These are phyloP conservation scores for Jatropha multifida DNA, from an alignment of 441 rosid genomes.

Conservation along the genomic window DNA sequence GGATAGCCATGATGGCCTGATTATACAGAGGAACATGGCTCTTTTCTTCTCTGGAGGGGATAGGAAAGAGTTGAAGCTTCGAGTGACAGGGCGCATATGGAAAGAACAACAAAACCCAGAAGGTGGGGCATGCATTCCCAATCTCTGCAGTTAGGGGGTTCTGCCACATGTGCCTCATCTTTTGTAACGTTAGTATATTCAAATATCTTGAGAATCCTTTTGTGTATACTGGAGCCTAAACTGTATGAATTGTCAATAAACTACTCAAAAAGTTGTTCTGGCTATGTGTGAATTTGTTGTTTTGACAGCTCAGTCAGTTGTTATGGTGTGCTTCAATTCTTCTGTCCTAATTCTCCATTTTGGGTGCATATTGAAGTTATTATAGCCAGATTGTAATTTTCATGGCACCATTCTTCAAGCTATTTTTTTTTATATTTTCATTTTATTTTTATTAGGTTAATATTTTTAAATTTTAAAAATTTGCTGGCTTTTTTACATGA, in stretches of 20 bases:
- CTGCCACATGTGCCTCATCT: background rate
- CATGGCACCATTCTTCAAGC: too few relatives aligned
- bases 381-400: background rate
- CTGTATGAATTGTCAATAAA: slow-evolving; percentile 30
- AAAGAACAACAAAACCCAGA: slow-evolving; percentile 91
- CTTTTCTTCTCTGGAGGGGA: slow-evolving; percentile 97
- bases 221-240: slow-evolving; percentile 30
- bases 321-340: background rate
- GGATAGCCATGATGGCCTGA: slow-evolving; percentile 91
- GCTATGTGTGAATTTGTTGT: background rate
- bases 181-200: slow-evolving; percentile 21
- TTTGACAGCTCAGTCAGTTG: background rate
- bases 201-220: slow-evolving; percentile 22
- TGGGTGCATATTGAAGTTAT: background rate
- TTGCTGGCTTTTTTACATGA: too few relatives aligned
- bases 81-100: slow-evolving; percentile 95
- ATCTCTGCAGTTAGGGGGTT: slow-evolving; percentile 55
- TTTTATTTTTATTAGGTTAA: too few relatives aligned
- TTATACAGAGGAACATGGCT: slow-evolving; percentile 91
- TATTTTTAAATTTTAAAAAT: too few relatives aligned
- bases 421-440: too few relatives aligned
- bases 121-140: slow-evolving; percentile 84
- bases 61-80: slow-evolving; percentile 85
- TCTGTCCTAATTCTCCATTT: background rate
- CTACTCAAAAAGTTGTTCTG: background rate